phyloP scores from a whole-genome alignment of 192 early-diverging fungal species.

The Obelidium mucronatum region DNA sequence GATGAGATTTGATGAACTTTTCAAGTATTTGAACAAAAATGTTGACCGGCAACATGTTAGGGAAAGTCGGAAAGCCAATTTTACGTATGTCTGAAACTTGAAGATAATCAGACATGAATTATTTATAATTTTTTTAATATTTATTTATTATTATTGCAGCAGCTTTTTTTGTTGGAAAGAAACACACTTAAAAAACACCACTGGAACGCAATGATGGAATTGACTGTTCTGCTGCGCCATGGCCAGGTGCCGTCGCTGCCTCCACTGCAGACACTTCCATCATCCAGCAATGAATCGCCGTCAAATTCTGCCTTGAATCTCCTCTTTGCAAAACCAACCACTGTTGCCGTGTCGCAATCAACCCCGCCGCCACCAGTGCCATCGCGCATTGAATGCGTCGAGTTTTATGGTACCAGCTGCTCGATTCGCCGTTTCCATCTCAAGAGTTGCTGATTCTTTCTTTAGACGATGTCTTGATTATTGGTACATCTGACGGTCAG shows the following conservation, averaged over 20 bases:
- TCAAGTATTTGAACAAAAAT: neutral
- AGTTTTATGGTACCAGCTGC: constrained; percentile 7
- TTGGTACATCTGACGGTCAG: constrained; percentile 79
- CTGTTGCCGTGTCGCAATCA: neutral
- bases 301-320: neutral
- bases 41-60: too few relatives aligned
- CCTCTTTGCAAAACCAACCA: constrained; percentile 1
- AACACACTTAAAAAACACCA: too few relatives aligned
- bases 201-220: too few relatives aligned
- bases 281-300: neutral
- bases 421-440: neutral
- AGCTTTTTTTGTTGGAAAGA: too few relatives aligned
- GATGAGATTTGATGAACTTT: too few relatives aligned
- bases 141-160: too few relatives aligned
- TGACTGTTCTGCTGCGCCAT: too few relatives aligned
- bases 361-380: neutral
- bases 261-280: neutral
- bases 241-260: neutral
- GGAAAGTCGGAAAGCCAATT: too few relatives aligned
- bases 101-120: too few relatives aligned
- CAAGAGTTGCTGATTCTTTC: neutral
- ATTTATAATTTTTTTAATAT: too few relatives aligned
- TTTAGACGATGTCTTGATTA: constrained; percentile 74
- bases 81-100: too few relatives aligned
- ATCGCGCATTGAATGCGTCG: constrained; percentile 11